These are phyloP conservation scores for Steccherinum ochraceum DNA, from an alignment of 768 basidiomycete species.

Conservation along the genomic window DNA sequence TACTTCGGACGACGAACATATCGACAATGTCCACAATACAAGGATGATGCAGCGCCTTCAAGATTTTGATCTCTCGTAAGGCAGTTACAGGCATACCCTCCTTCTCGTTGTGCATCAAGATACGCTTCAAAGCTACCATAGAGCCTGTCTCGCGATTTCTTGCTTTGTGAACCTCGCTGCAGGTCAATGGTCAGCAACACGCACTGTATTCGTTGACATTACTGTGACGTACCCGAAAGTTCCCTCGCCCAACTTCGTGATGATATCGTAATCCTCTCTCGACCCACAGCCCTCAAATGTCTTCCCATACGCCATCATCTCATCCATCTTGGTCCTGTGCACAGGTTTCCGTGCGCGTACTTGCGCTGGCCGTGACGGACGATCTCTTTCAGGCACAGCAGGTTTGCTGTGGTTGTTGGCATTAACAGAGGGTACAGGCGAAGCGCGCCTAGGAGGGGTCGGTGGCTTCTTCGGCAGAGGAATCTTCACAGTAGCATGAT, in stretches of 20 bases:
- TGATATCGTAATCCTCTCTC: constrained; percentile 71
- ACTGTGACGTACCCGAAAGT: constrained; percentile 78
- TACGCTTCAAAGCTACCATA: constrained; percentile 85
- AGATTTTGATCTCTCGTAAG: constrained; percentile 91
- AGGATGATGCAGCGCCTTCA: constrained; percentile 83
- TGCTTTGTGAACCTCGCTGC: constrained; percentile 88
- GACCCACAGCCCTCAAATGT: constrained; percentile 63
- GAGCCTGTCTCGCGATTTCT: constrained; percentile 53
- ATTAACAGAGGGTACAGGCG: constrained; percentile 29
- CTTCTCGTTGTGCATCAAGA: constrained; percentile 93
- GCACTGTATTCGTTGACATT: not conserved
- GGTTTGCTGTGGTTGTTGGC: too few relatives aligned
- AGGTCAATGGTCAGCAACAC: not conserved
- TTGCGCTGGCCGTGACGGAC: constrained; percentile 7
- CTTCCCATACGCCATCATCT: constrained; percentile 61
- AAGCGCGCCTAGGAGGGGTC: constrained; percentile 40
- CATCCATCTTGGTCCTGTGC: constrained; percentile 55
- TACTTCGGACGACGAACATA: constrained; percentile 85
- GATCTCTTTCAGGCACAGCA: too few relatives aligned
- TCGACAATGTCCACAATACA: constrained; percentile 85
- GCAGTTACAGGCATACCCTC: constrained; percentile 98
- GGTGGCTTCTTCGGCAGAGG: constrained; percentile 37
- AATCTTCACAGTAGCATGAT: constrained; percentile 36
- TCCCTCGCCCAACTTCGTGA: constrained; percentile 90
- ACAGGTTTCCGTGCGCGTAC: constrained; percentile 34